Base-by-base conservation (phyloP, 305 asterid species). In the Solanum hybrid region DNA sequence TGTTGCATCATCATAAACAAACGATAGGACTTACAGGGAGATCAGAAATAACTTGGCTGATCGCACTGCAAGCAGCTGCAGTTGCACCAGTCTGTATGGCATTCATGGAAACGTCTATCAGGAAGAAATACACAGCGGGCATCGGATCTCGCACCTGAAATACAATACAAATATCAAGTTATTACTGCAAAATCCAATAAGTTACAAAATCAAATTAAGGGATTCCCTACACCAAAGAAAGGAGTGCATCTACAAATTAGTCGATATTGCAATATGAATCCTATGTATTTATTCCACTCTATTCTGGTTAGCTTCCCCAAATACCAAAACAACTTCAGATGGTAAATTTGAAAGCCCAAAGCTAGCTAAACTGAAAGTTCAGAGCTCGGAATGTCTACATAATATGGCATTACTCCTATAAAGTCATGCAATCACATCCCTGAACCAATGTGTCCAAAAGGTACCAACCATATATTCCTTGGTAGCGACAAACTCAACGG, bases 51-150 rank as follows among this genome's bases (percentile, higher is more conserved):
- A 97, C 97, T 97, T 96, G 99, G 94, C 92, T 96, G 90, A 97
- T 97, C 71, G 99, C 99, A 91, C 96, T 95, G 91, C 99, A 97
- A 89, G 99, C 97, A 78, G 98, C 98, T 10, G 99, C 99, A 87
- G 99, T 95, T 85, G 99, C 98, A 93, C 99, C 99, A 34, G 99
- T 97, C 95, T 97, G 98, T 92, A 97, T 89, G 84, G 99, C 98
- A 74, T 97, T 96, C 97, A 95, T 94, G 89, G 99, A 97, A 90
- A 97, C 99, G 90, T 97, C 99, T 92, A 97, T 92, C 33, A 97
- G 94, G 96, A 97, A 97, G 96, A 97, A 97, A 89, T 93, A 97
- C 82, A 97, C 98, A 34, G 99, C 97, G 73, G 99, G 99, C 98
- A 97, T 96, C 73, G 99, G 99, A 92, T 97, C 98, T 28, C 98